Evolutionary conservation across 116 monocot species (phyloP).

Genomic region (Iris pallida): DNA sequence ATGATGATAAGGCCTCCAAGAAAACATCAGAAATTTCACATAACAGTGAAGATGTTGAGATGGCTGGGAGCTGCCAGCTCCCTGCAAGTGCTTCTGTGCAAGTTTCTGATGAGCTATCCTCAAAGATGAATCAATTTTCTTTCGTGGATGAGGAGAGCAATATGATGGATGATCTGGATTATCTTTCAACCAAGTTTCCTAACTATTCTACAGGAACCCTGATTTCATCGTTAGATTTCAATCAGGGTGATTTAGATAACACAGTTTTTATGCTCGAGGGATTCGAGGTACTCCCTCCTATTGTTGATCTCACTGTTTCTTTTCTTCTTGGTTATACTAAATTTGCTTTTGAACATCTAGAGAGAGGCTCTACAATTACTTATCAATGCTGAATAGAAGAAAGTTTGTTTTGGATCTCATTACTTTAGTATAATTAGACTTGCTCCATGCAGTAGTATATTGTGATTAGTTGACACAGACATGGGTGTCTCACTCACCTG

Average conservation of each 20-base stretch:
- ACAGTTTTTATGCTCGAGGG: constrained; percentile 19
- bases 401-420: no score
- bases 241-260: constrained; percentile 9
- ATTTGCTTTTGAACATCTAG: background rate
- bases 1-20: background rate
- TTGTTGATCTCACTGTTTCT: background rate
- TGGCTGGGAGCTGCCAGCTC: background rate
- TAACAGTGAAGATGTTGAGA: constrained; percentile 3
- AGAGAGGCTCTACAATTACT: no score
- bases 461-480: no score
- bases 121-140: background rate
- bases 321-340: background rate
- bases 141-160: background rate
- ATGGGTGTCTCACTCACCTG: no score
- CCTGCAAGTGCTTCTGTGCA: constrained; percentile 1
- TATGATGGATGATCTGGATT: constrained; percentile 8
- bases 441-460: no score
- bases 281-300: constrained; percentile 9
- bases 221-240: constrained; percentile 3
- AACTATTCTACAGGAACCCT: constrained; percentile 17
- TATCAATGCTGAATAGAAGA: no score
- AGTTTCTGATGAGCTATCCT: constrained; percentile 4
- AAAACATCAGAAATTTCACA: background rate
- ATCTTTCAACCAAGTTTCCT: constrained; percentile 17
- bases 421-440: no score